These are phyloP conservation scores for Phytophthora macrochlamydospora DNA, from an alignment of 352 stramenopile genomes.

Conservation along the genomic window DNA sequence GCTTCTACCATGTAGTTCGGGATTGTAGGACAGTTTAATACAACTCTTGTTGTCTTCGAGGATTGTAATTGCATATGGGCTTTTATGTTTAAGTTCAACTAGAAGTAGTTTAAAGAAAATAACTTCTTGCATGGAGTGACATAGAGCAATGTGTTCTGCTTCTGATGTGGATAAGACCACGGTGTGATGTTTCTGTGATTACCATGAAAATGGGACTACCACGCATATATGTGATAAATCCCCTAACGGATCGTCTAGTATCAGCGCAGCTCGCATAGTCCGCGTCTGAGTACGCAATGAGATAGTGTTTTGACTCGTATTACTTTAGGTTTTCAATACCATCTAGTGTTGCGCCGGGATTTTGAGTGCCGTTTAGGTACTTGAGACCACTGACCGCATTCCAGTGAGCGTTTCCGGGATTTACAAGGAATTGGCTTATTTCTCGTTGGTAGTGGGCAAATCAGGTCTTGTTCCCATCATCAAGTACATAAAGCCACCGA, in stretches of 20 bases:
- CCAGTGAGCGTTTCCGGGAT: slow-evolving; percentile 14
- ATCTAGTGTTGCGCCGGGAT: slow-evolving; percentile 20
- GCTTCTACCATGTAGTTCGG: slow-evolving; percentile 31
- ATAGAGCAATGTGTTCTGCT: background rate
- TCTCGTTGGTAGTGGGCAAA: slow-evolving; percentile 9
- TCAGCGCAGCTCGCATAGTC: slow-evolving; percentile 29
- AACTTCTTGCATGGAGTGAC: slow-evolving; percentile 2
- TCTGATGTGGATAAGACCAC: slow-evolving; percentile 29
- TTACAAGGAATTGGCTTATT: slow-evolving; percentile 26
- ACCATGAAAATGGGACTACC: slow-evolving; percentile 26
- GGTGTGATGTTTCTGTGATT: slow-evolving; percentile 26
- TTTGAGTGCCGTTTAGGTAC: slow-evolving; percentile 14
- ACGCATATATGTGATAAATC: slow-evolving; percentile 19
- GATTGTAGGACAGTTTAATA: slow-evolving; percentile 40
- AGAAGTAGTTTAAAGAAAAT: slow-evolving; percentile 9
- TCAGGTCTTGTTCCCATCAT: slow-evolving; percentile 8
- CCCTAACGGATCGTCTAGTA: slow-evolving; percentile 18
- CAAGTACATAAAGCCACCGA: slow-evolving; percentile 10
- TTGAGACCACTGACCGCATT: slow-evolving; percentile 9
- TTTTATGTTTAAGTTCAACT: slow-evolving; percentile 1
- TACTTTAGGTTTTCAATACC: slow-evolving; percentile 4
- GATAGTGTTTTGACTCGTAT: slow-evolving; percentile 4
- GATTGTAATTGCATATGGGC: slow-evolving; percentile 13
- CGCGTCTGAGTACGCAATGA: slow-evolving; percentile 12
- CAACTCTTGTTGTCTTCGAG: slow-evolving; percentile 42